A percentile compares a stretch with the other conserved stretches of the same genome.
phyloP scores from a whole-genome alignment of 331 rosid species.

The Telfairia occidentalis region DNA sequence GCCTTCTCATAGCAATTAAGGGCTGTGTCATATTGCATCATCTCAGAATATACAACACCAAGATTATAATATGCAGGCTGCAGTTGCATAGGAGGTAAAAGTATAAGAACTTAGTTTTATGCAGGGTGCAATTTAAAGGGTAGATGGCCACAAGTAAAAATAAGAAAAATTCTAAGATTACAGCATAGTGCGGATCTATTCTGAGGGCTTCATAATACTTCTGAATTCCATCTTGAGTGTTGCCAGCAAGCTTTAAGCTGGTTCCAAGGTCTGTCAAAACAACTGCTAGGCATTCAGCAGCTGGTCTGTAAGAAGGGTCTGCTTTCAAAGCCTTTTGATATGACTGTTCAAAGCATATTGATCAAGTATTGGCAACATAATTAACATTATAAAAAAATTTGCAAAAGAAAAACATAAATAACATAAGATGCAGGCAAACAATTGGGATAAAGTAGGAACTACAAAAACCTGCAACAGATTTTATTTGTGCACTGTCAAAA shows the following conservation, averaged over 20 bases:
- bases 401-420: background rate
- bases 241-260: constrained; percentile 92
- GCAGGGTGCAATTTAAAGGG: background rate
- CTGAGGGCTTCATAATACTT: constrained; percentile 91
- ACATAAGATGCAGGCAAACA: background rate
- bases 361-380: constrained; percentile 10
- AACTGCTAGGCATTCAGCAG: constrained; percentile 91
- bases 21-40: constrained; percentile 94
- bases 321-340: constrained; percentile 75
- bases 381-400: background rate
- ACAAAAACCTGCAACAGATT: background rate
- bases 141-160: constrained; percentile 13
- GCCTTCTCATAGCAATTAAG: constrained; percentile 94
- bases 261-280: constrained; percentile 96
- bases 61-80: constrained; percentile 98
- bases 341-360: constrained; percentile 53
- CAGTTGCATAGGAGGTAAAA: constrained; percentile 16
- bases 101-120: background rate
- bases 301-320: constrained; percentile 75
- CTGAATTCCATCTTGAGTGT: constrained; percentile 89
- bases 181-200: constrained; percentile 91
- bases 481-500: no score
- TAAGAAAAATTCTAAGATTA: constrained; percentile 24
- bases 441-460: background rate
- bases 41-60: constrained; percentile 95